Evolutionary conservation across 441 rosid species (phyloP), one percentile per base, ranked within the genome.

Genomic region (Gossypium laxum): DNA sequence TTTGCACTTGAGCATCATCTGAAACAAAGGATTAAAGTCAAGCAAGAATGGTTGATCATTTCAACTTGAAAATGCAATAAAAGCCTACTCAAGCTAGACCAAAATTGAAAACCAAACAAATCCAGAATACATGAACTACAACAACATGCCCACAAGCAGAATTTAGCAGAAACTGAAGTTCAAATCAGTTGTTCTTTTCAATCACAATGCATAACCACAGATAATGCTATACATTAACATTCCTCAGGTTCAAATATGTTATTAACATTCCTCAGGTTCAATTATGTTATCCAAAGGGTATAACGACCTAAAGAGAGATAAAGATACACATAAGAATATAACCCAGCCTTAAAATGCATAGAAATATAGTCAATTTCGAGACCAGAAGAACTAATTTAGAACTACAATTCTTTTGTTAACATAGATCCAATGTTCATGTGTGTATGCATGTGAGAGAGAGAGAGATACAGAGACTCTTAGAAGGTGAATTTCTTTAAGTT

Each of bases 1-100:
- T 87, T 76, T 72, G 81, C 62, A 81, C 82, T 45, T 79, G 78
- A 79, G 78, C 73, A 70, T 87, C 96, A 85, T 82, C 99, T 95
- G 91, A 81, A 81, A 82, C 56, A 77, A 58, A 32, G 47, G 43
- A 45, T 63, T 19, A 11, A 38, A 54, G 52, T 70, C 76, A 57
- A 79, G 67, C 67, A 38, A 28, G 8, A 72, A 64, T 14, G 55
- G 57, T 55, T 56, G 10, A 59, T 57, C 18, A 34, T 52, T 60
- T 61, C 52, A 66, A 48, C 4, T 70, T 7, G 15, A 60, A 62
- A 60, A 24, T 24, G 43, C 6, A 38, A 45, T 28, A 45, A 17
- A 11, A 48, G 21, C 12, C 21, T 21, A 21, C 45, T 68, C 38
- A 54, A 28, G 60, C 15, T 48, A 47, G 24, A 60, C 8, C 3